Evolutionary conservation across 345 rosid genomes (phyloP), one percentile per base, ranked within the genome.

Genomic region (Kandelia obovata): DNA sequence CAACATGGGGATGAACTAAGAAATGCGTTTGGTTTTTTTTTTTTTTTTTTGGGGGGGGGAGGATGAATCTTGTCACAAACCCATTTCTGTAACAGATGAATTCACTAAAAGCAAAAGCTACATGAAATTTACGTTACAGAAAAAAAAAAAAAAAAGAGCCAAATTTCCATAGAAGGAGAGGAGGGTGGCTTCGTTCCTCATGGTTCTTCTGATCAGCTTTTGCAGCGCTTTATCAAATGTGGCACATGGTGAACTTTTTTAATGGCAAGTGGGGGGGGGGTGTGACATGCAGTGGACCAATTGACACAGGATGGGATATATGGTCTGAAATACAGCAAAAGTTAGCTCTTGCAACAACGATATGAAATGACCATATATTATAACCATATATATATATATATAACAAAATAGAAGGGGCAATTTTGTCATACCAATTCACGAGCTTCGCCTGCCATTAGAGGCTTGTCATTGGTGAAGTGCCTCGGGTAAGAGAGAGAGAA

Each of bases 201-300:
- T 21, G 6, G 7, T 20, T 21, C 58, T 27, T 27, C 6, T 46
- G 28, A 59, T 46, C 26, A n/a, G 16, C 7, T 64, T 64, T 15
- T 32, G 55, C 65, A 30, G 65, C 59, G 61, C 49, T 51, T 64
- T 43, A 28, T 62, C 37, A 6, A 56, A 20, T 43, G 30, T 15
- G 62, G 57, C 66, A 59, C 72, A 69, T 60, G 72, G 58, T 13
- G 58, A 58, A 59, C 46, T 30, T 21, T 55, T 56, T 10, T 6
- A 25, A 25, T 9, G 59, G 31, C 17, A 10, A 56, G 59, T 27
- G 31, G 59, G 6, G 59, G 6, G 19, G 49, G 49, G 49, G 16
- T 7, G 59, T 21, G 59, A 25, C 59, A 10, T 56, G 19, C 25
- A 21, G 28, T 56, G 59, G 59, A 25, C 31, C 10, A 27, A 56